A percentile compares a stretch with the other conserved stretches of the same genome.
Evolutionary conservation across 2,329 filamentous ascomycete genomes (phyloP).

Genomic region (Byssochlamys sp.): DNA sequence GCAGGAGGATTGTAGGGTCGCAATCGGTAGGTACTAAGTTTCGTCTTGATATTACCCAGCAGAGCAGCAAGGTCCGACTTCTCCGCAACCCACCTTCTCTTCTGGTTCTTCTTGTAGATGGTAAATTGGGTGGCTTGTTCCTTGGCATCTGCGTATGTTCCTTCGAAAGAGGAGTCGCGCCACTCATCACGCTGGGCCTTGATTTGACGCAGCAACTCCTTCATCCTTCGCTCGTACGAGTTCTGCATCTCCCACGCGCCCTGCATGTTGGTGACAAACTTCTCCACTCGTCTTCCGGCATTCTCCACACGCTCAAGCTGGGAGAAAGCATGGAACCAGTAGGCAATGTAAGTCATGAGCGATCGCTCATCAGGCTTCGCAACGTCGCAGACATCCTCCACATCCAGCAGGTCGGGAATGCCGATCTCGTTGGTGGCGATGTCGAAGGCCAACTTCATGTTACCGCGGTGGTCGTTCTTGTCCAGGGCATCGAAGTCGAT

Average conservation of each 20-base stretch:
- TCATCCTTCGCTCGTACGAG: slow-evolving; percentile 85
- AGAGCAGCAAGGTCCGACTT: slow-evolving; percentile 90
- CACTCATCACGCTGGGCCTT: slow-evolving; percentile 63
- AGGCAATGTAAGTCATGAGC: slow-evolving; percentile 98
- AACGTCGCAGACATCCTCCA: slow-evolving; percentile 96
- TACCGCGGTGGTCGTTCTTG: slow-evolving; percentile 85
- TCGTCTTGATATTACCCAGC: slow-evolving; percentile 96
- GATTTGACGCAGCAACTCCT: slow-evolving; percentile 66
- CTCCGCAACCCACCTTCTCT: slow-evolving; percentile 92
- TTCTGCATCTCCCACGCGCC: slow-evolving; percentile 99
- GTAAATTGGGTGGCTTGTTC: slow-evolving; percentile 72
- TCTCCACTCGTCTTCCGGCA: slow-evolving; percentile 87
- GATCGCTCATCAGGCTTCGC: slow-evolving; percentile 90
- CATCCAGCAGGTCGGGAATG: slow-evolving; percentile 88
- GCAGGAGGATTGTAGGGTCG: slow-evolving; percentile 81
- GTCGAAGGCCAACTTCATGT: slow-evolving; percentile 97
- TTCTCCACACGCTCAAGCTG: slow-evolving; percentile 99
- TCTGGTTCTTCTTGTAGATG: slow-evolving; percentile 80
- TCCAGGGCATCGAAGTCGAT: slow-evolving; percentile 94
- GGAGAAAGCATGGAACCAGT: slow-evolving; percentile 99
- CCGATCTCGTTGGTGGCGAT: slow-evolving; percentile 93
- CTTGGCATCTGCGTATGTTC: slow-evolving; percentile 88
- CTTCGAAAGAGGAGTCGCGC: slow-evolving; percentile 73
- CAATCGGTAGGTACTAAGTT: slow-evolving; percentile 86
- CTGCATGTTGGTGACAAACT: slow-evolving; percentile 98